Conservation (phyloP, 2,329 filamentous ascomycete genomes). For the Sordariomycetes sp. region DNA sequence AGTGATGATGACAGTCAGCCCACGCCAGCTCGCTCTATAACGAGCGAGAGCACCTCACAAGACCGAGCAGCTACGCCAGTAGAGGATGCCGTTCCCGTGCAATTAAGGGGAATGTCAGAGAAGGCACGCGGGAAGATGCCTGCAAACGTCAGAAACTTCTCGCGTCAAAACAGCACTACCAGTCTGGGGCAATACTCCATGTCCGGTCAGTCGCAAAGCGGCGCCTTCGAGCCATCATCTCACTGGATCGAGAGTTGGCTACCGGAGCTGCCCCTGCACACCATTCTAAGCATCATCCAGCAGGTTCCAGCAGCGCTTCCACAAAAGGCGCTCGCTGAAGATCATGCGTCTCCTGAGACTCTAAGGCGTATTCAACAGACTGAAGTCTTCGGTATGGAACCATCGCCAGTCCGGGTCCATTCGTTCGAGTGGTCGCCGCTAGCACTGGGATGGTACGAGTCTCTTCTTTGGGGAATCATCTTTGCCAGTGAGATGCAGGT, state of each 20-base stretch:
- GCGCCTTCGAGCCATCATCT: constrained; percentile 67
- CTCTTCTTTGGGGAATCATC: constrained; percentile 85
- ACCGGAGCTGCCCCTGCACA: constrained; percentile 83
- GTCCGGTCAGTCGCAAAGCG: constrained; percentile 43
- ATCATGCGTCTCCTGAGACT: constrained; percentile 32
- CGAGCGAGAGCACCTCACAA: constrained; percentile 52
- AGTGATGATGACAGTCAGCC: constrained; percentile 46
- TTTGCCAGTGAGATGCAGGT: constrained; percentile 87
- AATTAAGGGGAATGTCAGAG: constrained; percentile 89
- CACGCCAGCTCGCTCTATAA: constrained; percentile 53
- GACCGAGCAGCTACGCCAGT: constrained; percentile 58
- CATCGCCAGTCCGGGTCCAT: constrained; percentile 67
- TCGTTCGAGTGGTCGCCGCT: constrained; percentile 91
- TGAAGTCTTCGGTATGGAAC: constrained; percentile 63
- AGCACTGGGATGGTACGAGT: constrained; percentile 91
- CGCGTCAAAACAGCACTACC: constrained; percentile 80
- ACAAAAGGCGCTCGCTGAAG: constrained; percentile 33
- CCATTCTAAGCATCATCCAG: constrained; percentile 67
- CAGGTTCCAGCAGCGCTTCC: constrained; percentile 52
- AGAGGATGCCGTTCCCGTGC: constrained; percentile 73
- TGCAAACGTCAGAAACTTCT: constrained; percentile 71
- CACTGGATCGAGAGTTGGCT: constrained; percentile 92
- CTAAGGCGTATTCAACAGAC: constrained; percentile 49
- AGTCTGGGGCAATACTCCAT: constrained; percentile 63
- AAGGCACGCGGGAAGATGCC: constrained; percentile 96